Evolutionary conservation across 768 basidiomycete genomes (phyloP).

Genomic region (Mycena alexandri): DNA sequence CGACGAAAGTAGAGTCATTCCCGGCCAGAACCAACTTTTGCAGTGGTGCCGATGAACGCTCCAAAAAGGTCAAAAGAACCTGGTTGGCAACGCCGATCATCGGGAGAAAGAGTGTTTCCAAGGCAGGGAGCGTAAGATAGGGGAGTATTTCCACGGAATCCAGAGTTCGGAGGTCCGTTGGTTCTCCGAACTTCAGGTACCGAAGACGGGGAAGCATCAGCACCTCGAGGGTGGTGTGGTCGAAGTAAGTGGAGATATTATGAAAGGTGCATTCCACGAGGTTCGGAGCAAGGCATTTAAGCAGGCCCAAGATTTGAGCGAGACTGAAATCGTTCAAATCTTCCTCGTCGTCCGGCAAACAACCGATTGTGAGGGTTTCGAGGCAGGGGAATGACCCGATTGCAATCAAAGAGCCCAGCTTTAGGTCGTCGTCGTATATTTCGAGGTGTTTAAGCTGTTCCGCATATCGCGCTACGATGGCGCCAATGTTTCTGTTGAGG

Average conservation of each 20-base stretch:
- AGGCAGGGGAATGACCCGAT: background rate
- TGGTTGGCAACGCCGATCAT: background rate
- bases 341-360: background rate
- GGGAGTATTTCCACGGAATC: background rate
- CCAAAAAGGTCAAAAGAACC: background rate
- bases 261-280: constrained; percentile 1
- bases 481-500: background rate
- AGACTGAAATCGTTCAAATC: background rate
- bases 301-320: background rate
- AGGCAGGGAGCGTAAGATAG: background rate
- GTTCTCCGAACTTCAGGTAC: background rate
- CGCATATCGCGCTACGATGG: background rate
- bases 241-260: background rate
- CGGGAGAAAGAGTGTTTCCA: background rate
- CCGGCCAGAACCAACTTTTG: background rate
- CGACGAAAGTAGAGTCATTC: too few relatives aligned
- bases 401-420: too few relatives aligned
- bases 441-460: background rate
- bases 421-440: background rate
- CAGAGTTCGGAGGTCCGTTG: background rate
- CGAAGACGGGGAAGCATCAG: background rate
- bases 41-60: background rate
- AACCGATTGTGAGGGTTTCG: background rate
- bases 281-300: constrained; percentile 2
- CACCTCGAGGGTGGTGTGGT: background rate